Evolutionary conservation across 805 yeast genomes (phyloP).

Genomic region (Wickerhamiella allomyrinae): DNA sequence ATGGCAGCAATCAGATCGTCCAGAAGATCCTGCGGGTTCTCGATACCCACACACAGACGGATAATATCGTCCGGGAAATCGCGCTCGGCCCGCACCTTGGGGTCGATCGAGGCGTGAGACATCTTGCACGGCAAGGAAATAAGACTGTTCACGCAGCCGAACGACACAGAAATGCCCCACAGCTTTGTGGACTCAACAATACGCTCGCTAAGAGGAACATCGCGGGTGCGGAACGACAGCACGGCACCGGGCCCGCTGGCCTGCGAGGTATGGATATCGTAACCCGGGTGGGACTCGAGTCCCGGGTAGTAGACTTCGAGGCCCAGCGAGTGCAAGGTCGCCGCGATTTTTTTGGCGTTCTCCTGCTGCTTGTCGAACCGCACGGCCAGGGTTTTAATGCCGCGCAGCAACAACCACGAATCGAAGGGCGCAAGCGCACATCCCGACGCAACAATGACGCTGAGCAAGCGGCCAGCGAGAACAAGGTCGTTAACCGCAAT

Average conservation of each 20-base stretch:
- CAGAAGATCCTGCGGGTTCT: constrained; percentile 63
- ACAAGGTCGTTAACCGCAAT: constrained; percentile 52
- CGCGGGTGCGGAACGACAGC: constrained; percentile 76
- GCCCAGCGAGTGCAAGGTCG: constrained; percentile 52
- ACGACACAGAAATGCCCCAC: constrained; percentile 81
- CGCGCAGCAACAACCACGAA: constrained; percentile 77
- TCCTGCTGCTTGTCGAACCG: constrained; percentile 79
- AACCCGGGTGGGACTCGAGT: constrained; percentile 63
- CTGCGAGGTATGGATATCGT: constrained; percentile 60
- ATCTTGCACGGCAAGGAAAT: constrained; percentile 88
- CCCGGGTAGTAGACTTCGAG: constrained; percentile 82
- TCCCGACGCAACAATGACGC: constrained; percentile 78
- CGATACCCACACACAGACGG: constrained; percentile 85
- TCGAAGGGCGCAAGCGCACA: constrained; percentile 88
- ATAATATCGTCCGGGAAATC: constrained; percentile 86
- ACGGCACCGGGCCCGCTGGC: constrained; percentile 85
- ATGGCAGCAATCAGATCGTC: constrained; percentile 67
- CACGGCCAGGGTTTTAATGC: constrained; percentile 74
- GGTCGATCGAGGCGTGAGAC: constrained; percentile 96
- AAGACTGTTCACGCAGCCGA: constrained; percentile 86
- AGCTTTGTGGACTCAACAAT: constrained; percentile 64
- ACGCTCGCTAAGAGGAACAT: constrained; percentile 45
- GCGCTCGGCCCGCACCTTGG: constrained; percentile 72
- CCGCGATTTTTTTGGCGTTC: constrained; percentile 63
- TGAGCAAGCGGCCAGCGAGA: constrained; percentile 56